These are phyloP conservation scores for Paramarasmius palmivorus DNA, from an alignment of 1,284 basidiomycete genomes.

Conservation along the genomic window DNA sequence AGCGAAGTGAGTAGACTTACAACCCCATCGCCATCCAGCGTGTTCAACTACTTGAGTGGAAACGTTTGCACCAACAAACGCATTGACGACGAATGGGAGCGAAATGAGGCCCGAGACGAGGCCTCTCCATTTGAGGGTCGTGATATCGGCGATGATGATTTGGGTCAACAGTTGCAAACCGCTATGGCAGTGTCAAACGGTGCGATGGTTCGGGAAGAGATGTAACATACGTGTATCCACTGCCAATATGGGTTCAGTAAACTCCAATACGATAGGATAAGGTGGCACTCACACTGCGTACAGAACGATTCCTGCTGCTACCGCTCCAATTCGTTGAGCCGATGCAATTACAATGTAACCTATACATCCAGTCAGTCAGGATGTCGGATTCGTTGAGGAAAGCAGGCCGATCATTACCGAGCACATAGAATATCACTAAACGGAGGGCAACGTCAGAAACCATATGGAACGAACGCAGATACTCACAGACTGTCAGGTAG, in stretches of 20 bases:
- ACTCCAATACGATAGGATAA: neutral
- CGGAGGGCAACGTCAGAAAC: neutral
- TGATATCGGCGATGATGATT: constrained; percentile 80
- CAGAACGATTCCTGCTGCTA: constrained; percentile 55
- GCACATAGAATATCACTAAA: constrained; percentile 56
- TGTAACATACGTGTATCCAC: constrained; percentile 51
- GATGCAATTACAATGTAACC: constrained; percentile 72
- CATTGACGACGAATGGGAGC: constrained; percentile 68
- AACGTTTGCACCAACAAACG: constrained; percentile 74
- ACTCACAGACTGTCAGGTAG: constrained; percentile 64
- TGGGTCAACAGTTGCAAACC: constrained; percentile 76
- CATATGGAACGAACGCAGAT: neutral
- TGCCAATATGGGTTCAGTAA: constrained; percentile 22
- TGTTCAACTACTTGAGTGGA: constrained; percentile 55
- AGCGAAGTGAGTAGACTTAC: constrained; percentile 33
- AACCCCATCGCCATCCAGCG: constrained; percentile 76
- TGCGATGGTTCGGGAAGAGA: neutral
- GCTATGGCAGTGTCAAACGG: constrained; percentile 25
- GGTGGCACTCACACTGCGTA: constrained; percentile 48
- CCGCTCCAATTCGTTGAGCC: constrained; percentile 51
- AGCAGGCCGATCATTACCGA: constrained; percentile 31
- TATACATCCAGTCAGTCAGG: constrained; percentile 18
- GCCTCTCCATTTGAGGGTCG: constrained; percentile 78
- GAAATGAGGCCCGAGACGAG: constrained; percentile 45
- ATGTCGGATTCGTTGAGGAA: neutral